phyloP scores from a whole-genome alignment of 306 rosid genomes.

The Rosa chinensis region DNA sequence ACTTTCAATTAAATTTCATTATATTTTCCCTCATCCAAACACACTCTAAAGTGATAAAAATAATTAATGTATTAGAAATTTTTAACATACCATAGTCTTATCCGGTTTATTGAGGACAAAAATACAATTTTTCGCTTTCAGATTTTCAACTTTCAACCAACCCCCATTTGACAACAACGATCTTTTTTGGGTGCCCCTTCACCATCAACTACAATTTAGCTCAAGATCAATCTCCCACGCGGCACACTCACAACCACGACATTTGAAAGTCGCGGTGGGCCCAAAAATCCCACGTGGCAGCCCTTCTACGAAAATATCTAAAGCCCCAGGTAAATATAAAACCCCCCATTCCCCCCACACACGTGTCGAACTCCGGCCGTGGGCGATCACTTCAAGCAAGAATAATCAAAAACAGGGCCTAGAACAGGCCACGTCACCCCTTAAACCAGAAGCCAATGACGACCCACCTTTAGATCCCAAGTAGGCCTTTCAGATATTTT shows the following conservation, averaged over 20 bases:
- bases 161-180: not conserved
- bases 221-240: constrained; percentile 25
- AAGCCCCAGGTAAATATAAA: not conserved
- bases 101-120: too few relatives aligned
- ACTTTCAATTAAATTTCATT: too few relatives aligned
- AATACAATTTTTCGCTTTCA: too few relatives aligned
- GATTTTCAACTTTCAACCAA: not conserved
- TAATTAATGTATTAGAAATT: too few relatives aligned
- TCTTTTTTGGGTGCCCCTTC: too few relatives aligned
- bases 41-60: too few relatives aligned
- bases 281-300: constrained; percentile 9
- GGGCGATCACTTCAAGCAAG: constrained; percentile 16
- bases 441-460: constrained; percentile 29
- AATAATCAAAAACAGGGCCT: constrained; percentile 32
- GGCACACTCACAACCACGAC: constrained; percentile 33
- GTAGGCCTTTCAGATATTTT: constrained; percentile 8
- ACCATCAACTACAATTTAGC: too few relatives aligned
- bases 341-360: not conserved
- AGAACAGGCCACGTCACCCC: constrained; percentile 34
- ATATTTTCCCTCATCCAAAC: too few relatives aligned
- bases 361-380: not conserved
- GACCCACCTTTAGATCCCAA: constrained; percentile 39
- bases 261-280: constrained; percentile 6
- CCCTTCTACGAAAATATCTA: constrained; percentile 33
- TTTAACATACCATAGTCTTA: too few relatives aligned